phyloP scores from a whole-genome alignment of 805 yeast genomes.

The Wickerhamomyces queroliae region DNA sequence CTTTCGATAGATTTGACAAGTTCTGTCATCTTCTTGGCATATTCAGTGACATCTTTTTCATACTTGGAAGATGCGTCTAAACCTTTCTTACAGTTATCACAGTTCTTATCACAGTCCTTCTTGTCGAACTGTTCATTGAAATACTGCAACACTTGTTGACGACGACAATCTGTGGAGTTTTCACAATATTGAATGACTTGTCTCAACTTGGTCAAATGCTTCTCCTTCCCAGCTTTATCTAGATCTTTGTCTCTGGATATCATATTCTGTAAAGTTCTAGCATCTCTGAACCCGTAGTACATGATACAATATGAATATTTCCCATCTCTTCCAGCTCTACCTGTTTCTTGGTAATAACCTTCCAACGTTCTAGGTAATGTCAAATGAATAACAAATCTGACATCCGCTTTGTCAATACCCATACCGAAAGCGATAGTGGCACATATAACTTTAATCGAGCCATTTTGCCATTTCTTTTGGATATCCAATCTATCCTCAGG shows the following conservation, averaged over 20 bases:
- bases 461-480: conserved; percentile 82
- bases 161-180: conserved; percentile 82
- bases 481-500: conserved; percentile 64
- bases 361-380: conserved; percentile 87
- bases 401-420: conserved; percentile 98
- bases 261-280: conserved; percentile 66
- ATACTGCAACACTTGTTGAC: conserved; percentile 83
- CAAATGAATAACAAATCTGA: conserved; percentile 83
- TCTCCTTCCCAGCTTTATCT: conserved; percentile 58
- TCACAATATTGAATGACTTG: conserved; percentile 92
- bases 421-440: conserved; percentile 98
- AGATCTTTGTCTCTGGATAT: conserved; percentile 72
- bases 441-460: conserved; percentile 71
- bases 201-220: conserved; percentile 68
- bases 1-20: conserved; percentile 52
- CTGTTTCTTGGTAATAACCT: conserved; percentile 97
- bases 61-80: conserved; percentile 33
- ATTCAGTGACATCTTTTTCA: conserved; percentile 61
- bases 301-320: conserved; percentile 72
- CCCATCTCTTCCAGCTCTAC: conserved; percentile 98
- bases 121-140: conserved; percentile 81
- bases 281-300: conserved; percentile 78
- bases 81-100: conserved; percentile 76
- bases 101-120: conserved; percentile 56
- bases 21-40: conserved; percentile 52